These are phyloP conservation scores for Sporobolomyces pararoseus DNA, from an alignment of 768 basidiomycete species.

Conservation along the genomic window DNA sequence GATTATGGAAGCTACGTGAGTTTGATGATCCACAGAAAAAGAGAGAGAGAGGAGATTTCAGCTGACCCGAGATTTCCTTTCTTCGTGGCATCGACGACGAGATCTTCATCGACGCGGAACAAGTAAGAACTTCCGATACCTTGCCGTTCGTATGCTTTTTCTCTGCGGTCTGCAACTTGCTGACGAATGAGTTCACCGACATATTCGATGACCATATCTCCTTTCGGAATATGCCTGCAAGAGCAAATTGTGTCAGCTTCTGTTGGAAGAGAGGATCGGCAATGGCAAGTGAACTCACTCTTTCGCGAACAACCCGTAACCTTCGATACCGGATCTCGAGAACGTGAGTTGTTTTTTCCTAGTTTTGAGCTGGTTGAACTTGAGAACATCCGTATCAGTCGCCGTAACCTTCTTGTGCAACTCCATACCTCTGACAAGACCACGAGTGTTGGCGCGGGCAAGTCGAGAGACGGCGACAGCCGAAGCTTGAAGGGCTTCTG, in stretches of 20 bases:
- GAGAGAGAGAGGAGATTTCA: background rate
- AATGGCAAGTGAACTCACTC: slow-evolving; percentile 57
- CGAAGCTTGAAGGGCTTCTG: slow-evolving; percentile 63
- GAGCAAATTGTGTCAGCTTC: background rate
- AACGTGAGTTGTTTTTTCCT: slow-evolving; percentile 94
- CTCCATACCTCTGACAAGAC: slow-evolving; percentile 86
- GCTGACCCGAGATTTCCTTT: slow-evolving; percentile 94
- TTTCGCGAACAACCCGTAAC: slow-evolving; percentile 98
- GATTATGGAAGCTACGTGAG: slow-evolving; percentile 4
- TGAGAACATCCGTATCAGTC: slow-evolving; percentile 66
- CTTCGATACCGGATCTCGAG: slow-evolving; percentile 85
- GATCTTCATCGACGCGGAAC: slow-evolving; percentile 94
- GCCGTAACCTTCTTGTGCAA: slow-evolving; percentile 69
- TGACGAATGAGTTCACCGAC: slow-evolving; percentile 95
- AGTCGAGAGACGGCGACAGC: slow-evolving; percentile 59
- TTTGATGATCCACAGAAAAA: too few species aligned
- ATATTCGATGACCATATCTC: slow-evolving; percentile 99
- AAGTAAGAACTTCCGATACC: slow-evolving; percentile 98
- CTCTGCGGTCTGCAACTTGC: slow-evolving; percentile 75
- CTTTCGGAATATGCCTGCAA: slow-evolving; percentile 60
- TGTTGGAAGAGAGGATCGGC: background rate
- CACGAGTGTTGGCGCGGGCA: slow-evolving; percentile 85
- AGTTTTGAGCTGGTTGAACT: slow-evolving; percentile 97
- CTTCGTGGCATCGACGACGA: slow-evolving; percentile 98
- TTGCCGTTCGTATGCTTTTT: slow-evolving; percentile 93